Evolutionary conservation across 331 rosid species (phyloP).

Genomic region (Quercus phellos): DNA sequence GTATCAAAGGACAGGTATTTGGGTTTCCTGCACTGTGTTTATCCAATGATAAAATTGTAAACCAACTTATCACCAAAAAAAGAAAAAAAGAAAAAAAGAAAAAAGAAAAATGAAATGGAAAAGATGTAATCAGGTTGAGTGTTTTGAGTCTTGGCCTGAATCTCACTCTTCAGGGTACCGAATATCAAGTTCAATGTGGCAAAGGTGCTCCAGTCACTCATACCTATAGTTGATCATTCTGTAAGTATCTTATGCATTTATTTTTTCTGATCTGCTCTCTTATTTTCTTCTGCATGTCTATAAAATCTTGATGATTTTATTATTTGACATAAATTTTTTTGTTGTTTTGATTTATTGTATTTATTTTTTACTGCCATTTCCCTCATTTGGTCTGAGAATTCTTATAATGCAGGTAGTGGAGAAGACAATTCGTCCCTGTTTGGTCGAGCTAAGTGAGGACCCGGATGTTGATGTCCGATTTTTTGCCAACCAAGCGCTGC

Average conservation of each 20-base stretch:
- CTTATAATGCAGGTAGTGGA: constrained; percentile 73
- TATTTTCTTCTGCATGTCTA: background rate
- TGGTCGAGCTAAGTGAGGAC: constrained; percentile 91
- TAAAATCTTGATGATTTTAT: background rate
- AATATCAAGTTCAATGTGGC: constrained; percentile 94
- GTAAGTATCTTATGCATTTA: constrained; percentile 40
- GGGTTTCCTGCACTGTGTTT: constrained; percentile 1
- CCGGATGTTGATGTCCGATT: constrained; percentile 95
- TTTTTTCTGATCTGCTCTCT: background rate
- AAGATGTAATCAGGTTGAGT: constrained; percentile 13
- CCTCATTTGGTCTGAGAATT: background rate
- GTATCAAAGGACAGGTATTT: constrained; percentile 81
- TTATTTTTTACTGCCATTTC: background rate
- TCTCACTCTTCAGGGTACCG: constrained; percentile 57
- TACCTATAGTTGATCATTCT: constrained; percentile 88
- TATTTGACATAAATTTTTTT: background rate
- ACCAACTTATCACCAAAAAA: no score
- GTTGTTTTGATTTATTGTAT: background rate
- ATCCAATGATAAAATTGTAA: background rate
- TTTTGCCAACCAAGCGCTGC: constrained; percentile 85
- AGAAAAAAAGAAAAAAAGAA: no score
- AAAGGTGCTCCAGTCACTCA: constrained; percentile 82
- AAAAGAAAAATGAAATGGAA: background rate
- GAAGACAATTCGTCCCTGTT: constrained; percentile 74
- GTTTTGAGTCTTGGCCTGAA: constrained; percentile 25